A percentile compares a stretch with the other conserved stretches of the same genome.
Conservation (phyloP, 768 basidiomycete genomes). For the Suillus ampliporus region DNA sequence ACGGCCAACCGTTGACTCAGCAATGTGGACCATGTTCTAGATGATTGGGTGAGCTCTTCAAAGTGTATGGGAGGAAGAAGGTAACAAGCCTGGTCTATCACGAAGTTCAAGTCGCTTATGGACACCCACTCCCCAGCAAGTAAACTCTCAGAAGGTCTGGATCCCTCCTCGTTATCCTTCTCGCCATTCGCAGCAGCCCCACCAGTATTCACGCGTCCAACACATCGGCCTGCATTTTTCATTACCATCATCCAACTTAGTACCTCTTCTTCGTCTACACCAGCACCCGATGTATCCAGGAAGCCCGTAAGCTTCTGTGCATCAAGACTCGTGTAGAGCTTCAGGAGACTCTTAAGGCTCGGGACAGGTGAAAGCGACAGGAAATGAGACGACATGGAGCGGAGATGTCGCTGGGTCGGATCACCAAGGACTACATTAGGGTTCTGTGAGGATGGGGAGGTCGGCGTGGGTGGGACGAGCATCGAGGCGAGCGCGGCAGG, state of each 20-base stretch:
- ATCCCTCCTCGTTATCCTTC: conserved; percentile 40
- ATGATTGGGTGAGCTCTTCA: background rate
- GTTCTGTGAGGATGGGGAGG: conserved; percentile 37
- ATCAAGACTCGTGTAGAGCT: conserved; percentile 93
- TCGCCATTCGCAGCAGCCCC: conserved; percentile 56
- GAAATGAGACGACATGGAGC: conserved; percentile 84
- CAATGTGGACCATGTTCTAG: conserved; percentile 96
- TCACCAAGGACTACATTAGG: conserved; percentile 47
- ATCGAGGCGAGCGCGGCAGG: conserved; percentile 60
- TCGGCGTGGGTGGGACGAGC: conserved; percentile 42
- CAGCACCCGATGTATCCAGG: conserved; percentile 54
- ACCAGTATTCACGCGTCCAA: conserved; percentile 46
- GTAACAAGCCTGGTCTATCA: conserved; percentile 83
- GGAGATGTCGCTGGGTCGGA: conserved; percentile 83
- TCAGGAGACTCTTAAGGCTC: conserved; percentile 89
- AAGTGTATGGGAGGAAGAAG: background rate
- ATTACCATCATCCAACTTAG: conserved; percentile 97
- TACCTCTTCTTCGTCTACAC: conserved; percentile 88
- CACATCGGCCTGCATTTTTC: conserved; percentile 86
- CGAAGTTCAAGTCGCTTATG: conserved; percentile 94
- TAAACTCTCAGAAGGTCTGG: conserved; percentile 45
- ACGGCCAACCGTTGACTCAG: conserved; percentile 91
- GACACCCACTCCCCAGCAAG: conserved; percentile 87
- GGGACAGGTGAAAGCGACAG: conserved; percentile 77
- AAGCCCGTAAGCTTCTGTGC: conserved; percentile 91